Base-by-base conservation (phyloP, 306 rosid genomes). In the Glycine tomentella region DNA sequence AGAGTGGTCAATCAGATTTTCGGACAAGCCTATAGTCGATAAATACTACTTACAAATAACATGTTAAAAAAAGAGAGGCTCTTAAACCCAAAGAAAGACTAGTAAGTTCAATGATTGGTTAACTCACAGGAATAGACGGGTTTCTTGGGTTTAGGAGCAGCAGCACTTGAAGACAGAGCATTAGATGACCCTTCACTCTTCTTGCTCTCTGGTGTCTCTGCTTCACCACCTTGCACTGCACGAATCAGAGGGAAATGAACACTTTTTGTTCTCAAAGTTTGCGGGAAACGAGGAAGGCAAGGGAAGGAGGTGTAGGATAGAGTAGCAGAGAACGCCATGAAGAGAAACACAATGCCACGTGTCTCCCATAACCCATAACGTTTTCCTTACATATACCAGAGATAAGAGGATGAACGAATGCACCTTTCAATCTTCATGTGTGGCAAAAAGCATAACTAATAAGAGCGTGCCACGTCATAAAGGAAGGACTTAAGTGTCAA, bases 111-210 rank as follows among this genome's bases (percentile, higher is more conserved):
- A 12, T 48, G 25, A 46, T 51, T 51, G 31, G 51, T 95, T 91
- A 63, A 93, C 97, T 83, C 62, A 25, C 31, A 25, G 2, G 99
- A 93, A 90, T 91, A 95, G 38, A 89, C 97, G 0, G 97, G 97
- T 84, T 89, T 95, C 89, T 91, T 91, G 69, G 79, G 90, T 85
- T 86, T 91, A 2, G 93, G 31, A 49, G 91, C 38, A 38, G 44
- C 44, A 38, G 89, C 2, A 17, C 72, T 71, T 16, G 97, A 80
- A 82, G 96, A 89, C 72, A 89, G 89, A 87, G 91, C 87, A 72
- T 81, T 84, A 58, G 89, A 83, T 34, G 95, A 79, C 17, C 74
- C 88, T 83, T 84, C 81, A 81, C 75, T 71, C 80, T 91, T 88
- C 11, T 25, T 25, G 31, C 86, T 44, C 72, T 91, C 31, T 1